These are phyloP conservation scores for Fusarium robinianum DNA, from an alignment of 2,329 filamentous ascomycete species.

Conservation along the genomic window DNA sequence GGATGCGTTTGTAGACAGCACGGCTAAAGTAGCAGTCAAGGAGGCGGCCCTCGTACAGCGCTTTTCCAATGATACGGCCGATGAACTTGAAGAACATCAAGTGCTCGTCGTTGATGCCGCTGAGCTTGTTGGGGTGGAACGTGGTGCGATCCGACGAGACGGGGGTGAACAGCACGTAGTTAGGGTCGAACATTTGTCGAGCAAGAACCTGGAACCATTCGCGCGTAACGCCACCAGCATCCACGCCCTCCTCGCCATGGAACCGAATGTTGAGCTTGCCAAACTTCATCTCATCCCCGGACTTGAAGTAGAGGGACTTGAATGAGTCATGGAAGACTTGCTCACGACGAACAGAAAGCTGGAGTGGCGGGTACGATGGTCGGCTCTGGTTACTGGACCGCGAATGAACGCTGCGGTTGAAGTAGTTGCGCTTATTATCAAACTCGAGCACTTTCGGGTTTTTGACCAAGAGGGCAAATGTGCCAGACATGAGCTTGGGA, in stretches of 20 bases:
- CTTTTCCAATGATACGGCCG: constrained; percentile 96
- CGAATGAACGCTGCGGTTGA: constrained; percentile 86
- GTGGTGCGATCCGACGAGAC: constrained; percentile 97
- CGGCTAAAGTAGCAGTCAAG: constrained; percentile 99
- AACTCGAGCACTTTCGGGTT: constrained; percentile 99
- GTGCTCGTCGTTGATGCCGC: constrained; percentile 93
- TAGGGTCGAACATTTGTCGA: constrained; percentile 97
- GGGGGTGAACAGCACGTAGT: constrained; percentile 94
- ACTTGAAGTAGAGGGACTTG: constrained; percentile 97
- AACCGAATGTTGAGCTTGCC: constrained; percentile 98
- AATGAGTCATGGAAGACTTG: constrained; percentile 98
- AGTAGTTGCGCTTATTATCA: constrained; percentile 99
- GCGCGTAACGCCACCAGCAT: constrained; percentile 94
- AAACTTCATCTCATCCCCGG: constrained; percentile 96
- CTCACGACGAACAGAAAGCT: constrained; percentile 87
- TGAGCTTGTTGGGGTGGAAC: constrained; percentile 96
- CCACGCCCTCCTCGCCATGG: constrained; percentile 95
- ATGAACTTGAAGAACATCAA: constrained; percentile 99
- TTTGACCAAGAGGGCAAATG: constrained; percentile 93
- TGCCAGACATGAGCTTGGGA: constrained; percentile 97
- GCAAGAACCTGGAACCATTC: constrained; percentile 99
- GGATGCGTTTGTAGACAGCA: constrained; percentile 96
- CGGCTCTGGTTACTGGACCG: constrained; percentile 70
- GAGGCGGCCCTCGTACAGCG: constrained; percentile 91
- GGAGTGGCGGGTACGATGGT: constrained; percentile 71